Evolutionary conservation across 78 protist genomes (phyloP).

Genomic region (Dictyostelium capitatum): DNA sequence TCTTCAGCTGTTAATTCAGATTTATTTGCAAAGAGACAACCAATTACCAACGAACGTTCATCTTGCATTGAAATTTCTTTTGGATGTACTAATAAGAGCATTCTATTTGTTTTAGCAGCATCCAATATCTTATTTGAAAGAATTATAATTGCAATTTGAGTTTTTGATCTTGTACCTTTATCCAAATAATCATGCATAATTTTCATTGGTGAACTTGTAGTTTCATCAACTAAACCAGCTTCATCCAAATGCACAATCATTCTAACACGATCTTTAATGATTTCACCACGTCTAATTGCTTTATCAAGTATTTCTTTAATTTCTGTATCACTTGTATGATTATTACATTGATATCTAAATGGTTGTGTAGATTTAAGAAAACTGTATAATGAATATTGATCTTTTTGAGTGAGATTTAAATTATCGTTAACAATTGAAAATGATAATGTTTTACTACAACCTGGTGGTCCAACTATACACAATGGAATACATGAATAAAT

Average conservation of each 20-base stretch:
- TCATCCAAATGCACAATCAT: conserved; percentile 49
- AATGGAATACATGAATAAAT: conserved; percentile 41
- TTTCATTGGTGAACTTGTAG: conserved; percentile 59
- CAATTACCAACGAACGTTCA: conserved; percentile 7
- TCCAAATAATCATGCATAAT: conserved; percentile 78
- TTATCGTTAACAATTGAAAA: conserved; percentile 47
- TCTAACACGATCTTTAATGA: conserved; percentile 10
- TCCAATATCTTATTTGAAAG: conserved; percentile 49
- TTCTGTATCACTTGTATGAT: conserved; percentile 67
- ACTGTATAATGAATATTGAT: background rate
- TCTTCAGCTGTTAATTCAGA: background rate
- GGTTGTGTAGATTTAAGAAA: conserved; percentile 24
- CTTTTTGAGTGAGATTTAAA: conserved; percentile 13
- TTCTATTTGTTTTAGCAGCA: conserved; percentile 81
- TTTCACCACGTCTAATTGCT: conserved; percentile 46
- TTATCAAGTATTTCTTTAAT: conserved; percentile 15
- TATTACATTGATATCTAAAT: conserved; percentile 61
- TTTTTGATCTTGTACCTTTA: conserved; percentile 22
- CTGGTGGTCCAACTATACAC: conserved; percentile 80
- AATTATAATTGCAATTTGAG: conserved; percentile 32
- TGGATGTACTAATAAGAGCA: conserved; percentile 60
- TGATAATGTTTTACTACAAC: conserved; percentile 58
- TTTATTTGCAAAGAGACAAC: conserved; percentile 48
- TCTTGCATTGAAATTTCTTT: conserved; percentile 21
- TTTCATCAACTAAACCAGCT: conserved; percentile 70